phyloP scores from a whole-genome alignment of 2,329 filamentous ascomycete genomes.

The Nemania sp. region DNA sequence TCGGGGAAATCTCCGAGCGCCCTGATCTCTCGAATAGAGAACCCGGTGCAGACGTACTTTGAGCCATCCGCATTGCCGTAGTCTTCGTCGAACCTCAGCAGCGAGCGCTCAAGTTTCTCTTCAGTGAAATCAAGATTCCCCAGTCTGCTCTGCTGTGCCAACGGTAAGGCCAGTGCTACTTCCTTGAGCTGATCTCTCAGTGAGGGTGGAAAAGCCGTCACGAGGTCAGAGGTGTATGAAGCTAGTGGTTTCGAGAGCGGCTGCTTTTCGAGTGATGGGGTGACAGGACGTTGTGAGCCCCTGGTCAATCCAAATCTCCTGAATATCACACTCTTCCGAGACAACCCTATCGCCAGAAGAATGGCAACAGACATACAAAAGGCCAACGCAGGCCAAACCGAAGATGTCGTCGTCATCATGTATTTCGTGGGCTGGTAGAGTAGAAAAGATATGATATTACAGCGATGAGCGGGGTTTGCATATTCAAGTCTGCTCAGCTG shows the following conservation, averaged over 20 bases:
- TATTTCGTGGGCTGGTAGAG: not conserved
- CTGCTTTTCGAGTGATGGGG: conserved; percentile 34
- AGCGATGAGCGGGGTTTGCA: not conserved
- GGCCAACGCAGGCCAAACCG: conserved; percentile 31
- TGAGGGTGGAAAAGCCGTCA: conserved; percentile 31
- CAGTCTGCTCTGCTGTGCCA: conserved; percentile 26
- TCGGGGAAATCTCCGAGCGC: conserved; percentile 77
- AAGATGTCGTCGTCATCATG: conserved; percentile 23
- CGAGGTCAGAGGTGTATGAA: conserved; percentile 27
- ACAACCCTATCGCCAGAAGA: conserved; percentile 27
- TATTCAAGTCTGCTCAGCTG: not conserved
- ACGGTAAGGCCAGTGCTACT: conserved; percentile 24
- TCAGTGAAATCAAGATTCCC: conserved; percentile 31
- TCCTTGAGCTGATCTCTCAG: conserved; percentile 31
- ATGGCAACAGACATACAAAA: conserved; percentile 30
- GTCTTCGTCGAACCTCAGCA: conserved; percentile 43
- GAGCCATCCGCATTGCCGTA: conserved; percentile 40
- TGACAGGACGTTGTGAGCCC: conserved; percentile 27
- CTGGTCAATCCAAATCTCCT: conserved; percentile 29
- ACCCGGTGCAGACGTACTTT: conserved; percentile 67
- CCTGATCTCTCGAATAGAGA: conserved; percentile 71
- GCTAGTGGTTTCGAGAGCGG: conserved; percentile 31
- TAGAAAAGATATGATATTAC: not conserved
- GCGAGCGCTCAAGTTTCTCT: conserved; percentile 29
- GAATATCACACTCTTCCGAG: conserved; percentile 28